Conservation (phyloP, 768 basidiomycete genomes). For the Suillus decipiens region DNA sequence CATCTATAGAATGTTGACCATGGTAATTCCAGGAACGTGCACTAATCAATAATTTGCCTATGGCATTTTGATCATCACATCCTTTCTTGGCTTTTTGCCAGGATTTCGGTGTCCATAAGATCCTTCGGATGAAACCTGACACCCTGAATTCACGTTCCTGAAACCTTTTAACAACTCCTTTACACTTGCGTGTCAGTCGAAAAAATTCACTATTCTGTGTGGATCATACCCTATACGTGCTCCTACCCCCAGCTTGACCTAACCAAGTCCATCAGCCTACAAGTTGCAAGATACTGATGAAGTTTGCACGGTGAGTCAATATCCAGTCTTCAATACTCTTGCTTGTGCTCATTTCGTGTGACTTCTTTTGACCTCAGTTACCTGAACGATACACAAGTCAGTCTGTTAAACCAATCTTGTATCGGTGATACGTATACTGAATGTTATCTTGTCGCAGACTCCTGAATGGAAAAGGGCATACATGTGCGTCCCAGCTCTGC, state of each 20-base stretch:
- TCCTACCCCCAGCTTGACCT: background rate
- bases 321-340: background rate
- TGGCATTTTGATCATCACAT: background rate
- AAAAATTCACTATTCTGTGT: background rate
- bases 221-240: background rate
- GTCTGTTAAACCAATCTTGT: constrained; percentile 5
- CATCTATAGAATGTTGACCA: background rate
- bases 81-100: constrained; percentile 1
- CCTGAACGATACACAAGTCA: constrained; percentile 68
- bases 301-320: constrained; percentile 54
- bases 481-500: constrained; percentile 25
- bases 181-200: background rate
- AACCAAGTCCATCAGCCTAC: background rate
- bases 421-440: background rate
- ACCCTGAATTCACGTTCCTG: background rate
- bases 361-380: constrained; percentile 43
- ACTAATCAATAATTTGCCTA: background rate
- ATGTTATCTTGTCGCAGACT: constrained; percentile 41
- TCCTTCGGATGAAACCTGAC: background rate
- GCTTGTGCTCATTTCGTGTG: background rate
- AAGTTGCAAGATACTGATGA: constrained; percentile 40
- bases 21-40: background rate
- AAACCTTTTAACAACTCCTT: background rate
- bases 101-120: constrained; percentile 4
- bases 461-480: constrained; percentile 55